Conservation (phyloP, 2,329 filamentous ascomycete genomes). For the Incumbomyces lentus region DNA sequence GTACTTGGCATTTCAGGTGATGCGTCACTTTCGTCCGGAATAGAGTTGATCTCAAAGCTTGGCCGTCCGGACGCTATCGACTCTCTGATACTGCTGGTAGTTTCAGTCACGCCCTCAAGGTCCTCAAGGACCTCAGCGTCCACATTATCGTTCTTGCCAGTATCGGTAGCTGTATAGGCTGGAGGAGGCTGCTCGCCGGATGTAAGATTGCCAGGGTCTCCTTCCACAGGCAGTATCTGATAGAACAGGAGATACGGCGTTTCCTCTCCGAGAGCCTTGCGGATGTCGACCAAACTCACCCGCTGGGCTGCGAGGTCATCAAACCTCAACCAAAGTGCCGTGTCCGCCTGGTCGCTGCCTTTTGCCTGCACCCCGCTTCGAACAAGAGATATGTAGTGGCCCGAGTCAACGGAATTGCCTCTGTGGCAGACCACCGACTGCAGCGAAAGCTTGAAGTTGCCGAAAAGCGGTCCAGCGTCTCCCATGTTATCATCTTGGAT, state of each 20-base stretch:
- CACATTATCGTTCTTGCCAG: slow-evolving; percentile 10
- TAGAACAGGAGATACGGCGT: slow-evolving; percentile 94
- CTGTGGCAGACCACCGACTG: slow-evolving; percentile 90
- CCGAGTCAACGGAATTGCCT: slow-evolving; percentile 72
- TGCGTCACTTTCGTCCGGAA: slow-evolving; percentile 19
- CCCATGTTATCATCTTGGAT: slow-evolving; percentile 67
- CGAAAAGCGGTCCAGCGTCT: slow-evolving; percentile 57
- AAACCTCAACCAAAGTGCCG: slow-evolving; percentile 78
- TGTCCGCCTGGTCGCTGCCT: slow-evolving; percentile 42
- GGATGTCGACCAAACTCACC: slow-evolving; percentile 67
- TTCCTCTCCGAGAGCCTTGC: slow-evolving; percentile 67
- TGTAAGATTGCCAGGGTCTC: slow-evolving; percentile 40
- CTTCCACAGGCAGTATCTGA: slow-evolving; percentile 78
- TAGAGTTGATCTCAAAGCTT: slow-evolving; percentile 30
- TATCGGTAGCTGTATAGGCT: slow-evolving; percentile 7
- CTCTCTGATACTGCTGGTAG: slow-evolving; percentile 11
- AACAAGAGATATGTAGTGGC: slow-evolving; percentile 83
- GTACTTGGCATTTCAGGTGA: slow-evolving; percentile 10
- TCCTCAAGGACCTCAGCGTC: no score
- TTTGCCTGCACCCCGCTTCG: slow-evolving; percentile 51
- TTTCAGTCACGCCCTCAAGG: slow-evolving; percentile 18
- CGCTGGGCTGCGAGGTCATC: slow-evolving; percentile 72
- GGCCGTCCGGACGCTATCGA: slow-evolving; percentile 23
- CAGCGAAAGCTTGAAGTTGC: slow-evolving; percentile 86
- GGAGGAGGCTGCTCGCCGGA: slow-evolving; percentile 23